Base-by-base conservation (phyloP, 2,329 filamentous ascomycete genomes). In the Penicillium corylophilum region DNA sequence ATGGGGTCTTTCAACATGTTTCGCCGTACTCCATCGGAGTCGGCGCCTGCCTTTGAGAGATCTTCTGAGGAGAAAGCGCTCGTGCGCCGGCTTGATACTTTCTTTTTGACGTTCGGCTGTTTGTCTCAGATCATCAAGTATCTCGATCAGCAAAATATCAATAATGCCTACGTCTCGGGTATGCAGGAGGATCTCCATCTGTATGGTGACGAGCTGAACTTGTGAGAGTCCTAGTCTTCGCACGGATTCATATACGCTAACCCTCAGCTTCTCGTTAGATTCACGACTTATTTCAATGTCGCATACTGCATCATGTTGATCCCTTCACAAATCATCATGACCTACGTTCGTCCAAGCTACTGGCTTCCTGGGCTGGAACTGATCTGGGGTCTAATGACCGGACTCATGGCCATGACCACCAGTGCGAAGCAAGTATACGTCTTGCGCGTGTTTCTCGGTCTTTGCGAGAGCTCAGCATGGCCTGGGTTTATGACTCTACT, bases 261-360 rank as follows among this genome's bases (percentile, higher is more conserved):
- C 26, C 7, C 2, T 20, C 5, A 2, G 16, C 10, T n/a, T 2
- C n/a, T 13, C 12, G 20, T 9, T 13, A 68, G 65, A 54, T 74
- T 74, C 56, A 73, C 69, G 1, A 74, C 72, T 5, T 70, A 69
- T 36, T 72, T 74, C 51, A 75, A 73, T 48, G 65, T 69, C 16
- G 69, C 68, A 1, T 75, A 74, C 53, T 70, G 69, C 45, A 55
- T 74, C 10, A 72, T 71, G 64, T 61, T 73, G 9, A 70, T 74
- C 10, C 72, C 73, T 2, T 71, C 70, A 0, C 70, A 74, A 57
- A 58, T 75, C 33, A 70, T 74, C 48, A 56, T 75, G 50, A 72
- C 72, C 5, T 71, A 72, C 49, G 46, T 64, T 12, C 59, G 68
- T 54, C 53, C 68, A 50, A 57, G 70, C 33, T 63, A 50, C 41